Conservation (phyloP, 176 grass and related monocot species). For the Oryza nivara region DNA sequence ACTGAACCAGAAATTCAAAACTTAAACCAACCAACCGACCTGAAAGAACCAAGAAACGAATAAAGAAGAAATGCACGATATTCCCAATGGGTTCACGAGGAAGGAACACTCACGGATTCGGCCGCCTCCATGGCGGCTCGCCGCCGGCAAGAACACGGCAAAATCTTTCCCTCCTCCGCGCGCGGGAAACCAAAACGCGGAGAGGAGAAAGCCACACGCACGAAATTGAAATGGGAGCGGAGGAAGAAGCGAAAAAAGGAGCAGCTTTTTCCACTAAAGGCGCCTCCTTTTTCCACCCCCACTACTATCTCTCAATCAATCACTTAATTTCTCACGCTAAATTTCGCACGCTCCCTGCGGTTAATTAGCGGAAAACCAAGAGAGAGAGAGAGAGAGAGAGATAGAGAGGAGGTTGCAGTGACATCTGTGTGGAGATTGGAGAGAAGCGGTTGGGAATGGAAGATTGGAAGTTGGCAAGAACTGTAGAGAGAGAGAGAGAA, state of each 20-base stretch:
- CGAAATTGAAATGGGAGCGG: constrained; percentile 18
- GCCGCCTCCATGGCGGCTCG: constrained; percentile 37
- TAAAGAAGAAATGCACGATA: neutral
- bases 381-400: neutral
- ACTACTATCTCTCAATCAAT: too few species aligned
- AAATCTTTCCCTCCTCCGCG: neutral
- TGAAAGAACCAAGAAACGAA: neutral
- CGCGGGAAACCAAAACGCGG: constrained; percentile 46
- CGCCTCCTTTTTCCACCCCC: neutral
- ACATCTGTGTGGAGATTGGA: neutral
- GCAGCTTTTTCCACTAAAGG: constrained; percentile 14
- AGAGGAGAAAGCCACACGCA: neutral
- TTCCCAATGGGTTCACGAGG: neutral
- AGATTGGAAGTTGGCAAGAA: neutral
- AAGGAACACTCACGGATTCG: constrained; percentile 45
- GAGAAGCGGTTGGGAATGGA: constrained; percentile 7
- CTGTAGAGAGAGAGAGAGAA: neutral
- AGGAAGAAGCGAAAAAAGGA: constrained; percentile 6
- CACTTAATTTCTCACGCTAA: neutral
- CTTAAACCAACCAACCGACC: neutral
- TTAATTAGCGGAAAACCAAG: neutral
- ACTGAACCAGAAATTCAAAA: neutral
- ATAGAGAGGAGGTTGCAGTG: neutral
- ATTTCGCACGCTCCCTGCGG: too few species aligned
- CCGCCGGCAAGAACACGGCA: neutral